Conservation (phyloP, 1,284 basidiomycete species). For the Puccinia hordei region DNA sequence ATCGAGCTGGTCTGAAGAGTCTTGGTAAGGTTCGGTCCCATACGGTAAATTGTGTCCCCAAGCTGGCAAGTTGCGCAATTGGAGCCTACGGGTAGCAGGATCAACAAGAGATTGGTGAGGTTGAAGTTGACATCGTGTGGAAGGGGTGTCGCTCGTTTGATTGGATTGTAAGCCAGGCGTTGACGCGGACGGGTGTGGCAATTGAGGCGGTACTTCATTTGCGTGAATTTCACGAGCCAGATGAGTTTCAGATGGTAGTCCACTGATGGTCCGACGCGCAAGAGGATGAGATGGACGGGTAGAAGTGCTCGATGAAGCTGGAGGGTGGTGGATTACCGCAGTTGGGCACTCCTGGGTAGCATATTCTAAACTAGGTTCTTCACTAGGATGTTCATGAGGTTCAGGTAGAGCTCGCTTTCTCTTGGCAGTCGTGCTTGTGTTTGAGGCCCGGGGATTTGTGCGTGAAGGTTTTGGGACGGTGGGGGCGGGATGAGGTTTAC, state of each 20-base stretch:
- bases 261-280: conserved; percentile 18
- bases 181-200: conserved; percentile 1
- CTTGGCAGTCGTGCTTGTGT: conserved; percentile 6
- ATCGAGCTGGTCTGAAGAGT: conserved; percentile 36
- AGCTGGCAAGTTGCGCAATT: conserved; percentile 35
- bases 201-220: neutral
- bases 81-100: conserved; percentile 27
- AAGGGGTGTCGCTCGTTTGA: neutral
- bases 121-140: conserved; percentile 8
- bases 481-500: neutral
- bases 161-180: neutral
- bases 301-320: conserved; percentile 3
- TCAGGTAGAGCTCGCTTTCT: conserved; percentile 43
- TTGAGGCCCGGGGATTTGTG: conserved; percentile 1
- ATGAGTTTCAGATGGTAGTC: conserved; percentile 13
- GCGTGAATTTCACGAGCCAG: conserved; percentile 17
- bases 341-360: neutral
- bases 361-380: neutral
- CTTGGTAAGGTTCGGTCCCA: conserved; percentile 42
- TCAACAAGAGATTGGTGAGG: conserved; percentile 8
- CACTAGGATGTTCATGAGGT: neutral
- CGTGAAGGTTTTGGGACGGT: conserved; percentile 6
- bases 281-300: neutral
- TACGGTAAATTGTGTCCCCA: conserved; percentile 50
- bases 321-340: neutral